Base-by-base conservation (phyloP, 2,329 filamentous ascomycete species). In the Rhytidhysteron rufulum region DNA sequence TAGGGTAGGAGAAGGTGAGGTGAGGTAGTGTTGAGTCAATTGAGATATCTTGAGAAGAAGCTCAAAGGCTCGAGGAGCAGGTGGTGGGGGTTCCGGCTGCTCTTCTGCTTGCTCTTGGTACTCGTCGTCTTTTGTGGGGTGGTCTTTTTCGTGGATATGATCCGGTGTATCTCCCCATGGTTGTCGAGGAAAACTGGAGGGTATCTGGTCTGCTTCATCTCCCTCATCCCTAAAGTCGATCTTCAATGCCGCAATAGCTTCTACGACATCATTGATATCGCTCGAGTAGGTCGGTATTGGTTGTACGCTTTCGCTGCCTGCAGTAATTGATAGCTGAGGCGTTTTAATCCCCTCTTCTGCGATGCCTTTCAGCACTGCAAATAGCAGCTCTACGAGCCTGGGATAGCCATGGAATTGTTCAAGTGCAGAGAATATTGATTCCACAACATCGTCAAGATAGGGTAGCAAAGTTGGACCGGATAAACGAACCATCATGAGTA, bases 341-440 rank as follows among this genome's bases (percentile, higher is more conserved):
- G 68, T 67, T 47, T 80, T 84, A 9, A 83, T 79, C 3, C 88
- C 88, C 66, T 95, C 88, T 39, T 88, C 81, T 9, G 93, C 88
- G 41, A 97, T 80, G 44, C 88, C 86, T 39, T 81, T 83, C 4
- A 98, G 69, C 0, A 95, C 88, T 2, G 79, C 72, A 60, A 97
- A 98, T 5, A 98, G 71, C 33, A 83, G 78, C 58, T 95, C 88
- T 1, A 95, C 90, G 41, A 98, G 82, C 15, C 77, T 69, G 1
- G 88, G 83, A 60, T 98, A 97, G 2, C 93, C 93, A 55, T 98
- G 93, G 54, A 93, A 98, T 55, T 88, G 87, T 51, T 96, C 89
- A n/a, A 98, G 70, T 0, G 90, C 88, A 0, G 86, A 85, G 62
- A 98, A 97, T 29, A 98, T 88, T 1, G 88, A 91, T 4, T 83